Base-by-base conservation (phyloP, 169 alveolate genomes). In the Babesia gibsoni region DNA sequence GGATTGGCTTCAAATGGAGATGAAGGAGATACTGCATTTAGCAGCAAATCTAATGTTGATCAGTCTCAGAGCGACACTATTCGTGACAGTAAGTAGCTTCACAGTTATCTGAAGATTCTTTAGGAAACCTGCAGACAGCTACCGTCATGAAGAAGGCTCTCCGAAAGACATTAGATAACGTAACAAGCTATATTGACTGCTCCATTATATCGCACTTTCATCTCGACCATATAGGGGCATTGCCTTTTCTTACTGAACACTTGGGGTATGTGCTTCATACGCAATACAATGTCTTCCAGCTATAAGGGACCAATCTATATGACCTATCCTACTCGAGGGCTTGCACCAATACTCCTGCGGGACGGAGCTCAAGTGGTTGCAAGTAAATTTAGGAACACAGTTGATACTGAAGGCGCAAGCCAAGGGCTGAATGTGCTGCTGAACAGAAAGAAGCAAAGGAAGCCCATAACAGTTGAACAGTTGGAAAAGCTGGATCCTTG, bases 211-310 rank as follows among this genome's bases (percentile, higher is more conserved):
- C 99, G 48, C 99, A 96, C 87, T 98, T 96, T 82, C 99, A 97
- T 75, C 90, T 96, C 61, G 99, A 96, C 80, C 99, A 98, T 74
- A 92, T 97, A 70, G 99, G 99, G 1, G 99, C 99, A n/a, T 87
- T 98, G 25, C 99, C 99, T 33, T 96, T 92, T 83, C 93, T 98
- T 43, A 94, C 99, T 18, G 99, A 96, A 82, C 87, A 93, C 61
- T 86, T 94, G 72, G 97, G 97, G 42, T 94, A 92, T 57, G 84
- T 83, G 3, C 3, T 2, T 20, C 37, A 25, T 12, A 14, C 23
- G 39, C 45, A 37, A 22, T 25, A n/a, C 22, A 52, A n/a, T 6
- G 18, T 33, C 5, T 36, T 25, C 48, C 50, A 84, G 92, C 45
- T 91, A 87, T 65, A 75, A 81, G 12, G 99, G 99, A 5, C 98